Percentiles rank a stretch among this genome's conserved stretches.
Evolutionary conservation across 768 basidiomycete species (phyloP).

Genomic region (Thelephora ganbajun): DNA sequence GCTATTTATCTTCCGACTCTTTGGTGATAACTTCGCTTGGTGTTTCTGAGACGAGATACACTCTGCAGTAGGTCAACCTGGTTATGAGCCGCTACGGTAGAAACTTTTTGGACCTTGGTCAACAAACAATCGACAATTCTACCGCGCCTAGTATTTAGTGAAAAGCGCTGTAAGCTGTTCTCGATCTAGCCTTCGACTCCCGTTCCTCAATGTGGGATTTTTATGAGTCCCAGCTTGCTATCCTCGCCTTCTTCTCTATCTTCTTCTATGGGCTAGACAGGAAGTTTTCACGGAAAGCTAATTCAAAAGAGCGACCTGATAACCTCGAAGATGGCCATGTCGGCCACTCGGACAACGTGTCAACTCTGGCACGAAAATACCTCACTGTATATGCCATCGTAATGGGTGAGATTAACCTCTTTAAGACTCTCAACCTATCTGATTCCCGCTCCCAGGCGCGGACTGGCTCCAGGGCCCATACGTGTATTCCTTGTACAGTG

Average conservation of each 20-base stretch:
- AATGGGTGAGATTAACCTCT: conserved; percentile 37
- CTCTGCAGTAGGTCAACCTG: too few relatives aligned
- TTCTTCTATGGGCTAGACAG: conserved; percentile 10
- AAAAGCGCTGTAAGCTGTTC: too few relatives aligned
- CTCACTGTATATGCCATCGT: conserved; percentile 57
- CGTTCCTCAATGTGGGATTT: conserved; percentile 5
- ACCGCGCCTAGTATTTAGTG: too few relatives aligned
- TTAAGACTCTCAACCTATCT: conserved; percentile 1
- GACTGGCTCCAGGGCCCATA: conserved; percentile 78
- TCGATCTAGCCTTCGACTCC: background rate
- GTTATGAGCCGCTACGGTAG: too few relatives aligned
- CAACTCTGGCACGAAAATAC: conserved; percentile 31
- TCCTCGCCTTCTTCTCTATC: conserved; percentile 10
- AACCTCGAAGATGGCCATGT: conserved; percentile 3
- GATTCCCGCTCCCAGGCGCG: conserved; percentile 29
- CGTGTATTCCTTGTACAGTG: conserved; percentile 58
- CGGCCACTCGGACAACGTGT: conserved; percentile 8
- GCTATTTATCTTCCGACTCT: too few relatives aligned
- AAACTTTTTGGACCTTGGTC: too few relatives aligned
- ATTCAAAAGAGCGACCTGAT: background rate
- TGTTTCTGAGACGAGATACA: too few relatives aligned
- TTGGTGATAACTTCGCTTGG: too few relatives aligned
- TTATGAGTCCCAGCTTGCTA: conserved; percentile 16
- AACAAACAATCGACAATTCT: too few relatives aligned
- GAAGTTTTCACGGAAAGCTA: conserved; percentile 9